phyloP scores from a whole-genome alignment of 306 rosid species.

The Vigna angularis region DNA sequence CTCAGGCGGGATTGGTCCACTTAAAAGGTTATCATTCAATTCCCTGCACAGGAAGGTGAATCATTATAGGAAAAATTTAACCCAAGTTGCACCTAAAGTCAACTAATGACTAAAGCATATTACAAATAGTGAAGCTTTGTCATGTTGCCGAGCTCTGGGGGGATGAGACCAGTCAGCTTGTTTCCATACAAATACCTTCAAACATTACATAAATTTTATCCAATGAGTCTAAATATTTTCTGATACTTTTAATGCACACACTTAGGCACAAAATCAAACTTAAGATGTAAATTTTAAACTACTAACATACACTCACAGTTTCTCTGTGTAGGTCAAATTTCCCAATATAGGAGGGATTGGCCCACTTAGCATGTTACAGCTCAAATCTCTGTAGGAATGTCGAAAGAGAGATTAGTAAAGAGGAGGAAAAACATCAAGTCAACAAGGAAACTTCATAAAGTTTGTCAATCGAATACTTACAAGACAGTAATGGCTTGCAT shows the following conservation, averaged over 20 bases:
- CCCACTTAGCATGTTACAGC: slow-evolving; percentile 74
- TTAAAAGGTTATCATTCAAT: slow-evolving; percentile 73
- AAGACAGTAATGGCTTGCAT: slow-evolving; percentile 92
- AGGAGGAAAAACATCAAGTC: background rate
- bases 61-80: background rate
- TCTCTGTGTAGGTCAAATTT: slow-evolving; percentile 81
- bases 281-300: background rate
- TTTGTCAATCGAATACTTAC: slow-evolving; percentile 57
- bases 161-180: slow-evolving; percentile 76
- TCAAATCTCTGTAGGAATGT: slow-evolving; percentile 65
- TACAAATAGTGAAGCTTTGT: slow-evolving; percentile 83
- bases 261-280: background rate
- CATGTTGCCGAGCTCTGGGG: slow-evolving; percentile 87
- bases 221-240: background rate
- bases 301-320: slow-evolving; percentile 61
- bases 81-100: background rate
- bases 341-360: slow-evolving; percentile 80
- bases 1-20: slow-evolving; percentile 79
- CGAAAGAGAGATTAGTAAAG: background rate
- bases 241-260: background rate
- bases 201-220: slow-evolving; percentile 15
- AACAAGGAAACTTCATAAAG: slow-evolving; percentile 1
- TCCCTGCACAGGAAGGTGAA: slow-evolving; percentile 55
- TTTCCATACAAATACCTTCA: slow-evolving; percentile 82
- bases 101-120: slow-evolving; percentile 24